Base-by-base conservation (phyloP, 1,284 basidiomycete species). In the Malassezia pachydermatis region DNA sequence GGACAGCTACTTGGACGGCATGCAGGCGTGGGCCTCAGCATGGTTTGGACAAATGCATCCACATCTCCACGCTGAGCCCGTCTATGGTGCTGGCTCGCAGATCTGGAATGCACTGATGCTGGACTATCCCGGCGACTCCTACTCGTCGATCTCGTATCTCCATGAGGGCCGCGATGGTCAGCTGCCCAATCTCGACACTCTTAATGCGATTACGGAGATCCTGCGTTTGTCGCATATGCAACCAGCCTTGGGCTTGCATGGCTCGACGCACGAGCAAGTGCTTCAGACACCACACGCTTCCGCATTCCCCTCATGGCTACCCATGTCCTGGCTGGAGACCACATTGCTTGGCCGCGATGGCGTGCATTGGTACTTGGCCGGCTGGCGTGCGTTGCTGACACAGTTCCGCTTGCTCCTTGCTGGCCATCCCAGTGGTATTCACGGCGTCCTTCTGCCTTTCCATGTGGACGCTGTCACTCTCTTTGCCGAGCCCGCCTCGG, bases 121-220 rank as follows among this genome's bases (percentile, higher is more conserved):
- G 49, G 94, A 98, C 72, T 98, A 95, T 69, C 88, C 90, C 1
- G 84, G 86, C 1, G 92, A 98, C 72, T 95, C 89, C 0, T 95
- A 96, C 73, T 88, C 84, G 10, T 86, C 92, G 64, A 76, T 98
- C 2, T 88, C 88, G 3, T 74, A 96, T 10, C 92, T 87, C 73
- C 87, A 86, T 73, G 92, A 98, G 78, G 94, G 92, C 6, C 76
- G 88, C 5, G 92, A 96, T 69, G 92, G 90, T 4, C 84, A 88
- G 24, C 75, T 96, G 36, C 90, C 94, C 0, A 99, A 99, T 67
- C 88, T 95, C 73, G 92, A 99, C 71, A 78, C 94, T 1, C 74
- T 95, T 60, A 94, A 94, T 71, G 84, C 87, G 0, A 78, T 88
- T 37, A 76, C 80, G 3, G 73, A 81, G 27, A 85, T 96, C 39